Conservation (phyloP, 1,284 basidiomycete species). For the Naganishia sp. region DNA sequence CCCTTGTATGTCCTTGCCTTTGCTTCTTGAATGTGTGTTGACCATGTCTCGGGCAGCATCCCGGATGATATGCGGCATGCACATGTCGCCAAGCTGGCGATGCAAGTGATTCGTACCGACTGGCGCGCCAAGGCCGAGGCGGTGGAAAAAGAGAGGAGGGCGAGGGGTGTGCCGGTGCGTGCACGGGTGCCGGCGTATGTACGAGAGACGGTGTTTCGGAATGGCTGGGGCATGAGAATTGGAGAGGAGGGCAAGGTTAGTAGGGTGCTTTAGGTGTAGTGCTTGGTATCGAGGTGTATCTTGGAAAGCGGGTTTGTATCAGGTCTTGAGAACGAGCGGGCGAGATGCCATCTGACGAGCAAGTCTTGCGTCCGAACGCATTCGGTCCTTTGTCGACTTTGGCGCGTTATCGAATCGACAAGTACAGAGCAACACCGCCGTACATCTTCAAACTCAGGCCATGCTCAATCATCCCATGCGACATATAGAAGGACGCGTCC, state of each 20-base stretch:
- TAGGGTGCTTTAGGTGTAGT: not conserved
- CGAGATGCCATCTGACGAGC: too few relatives aligned
- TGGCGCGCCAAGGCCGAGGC: not conserved
- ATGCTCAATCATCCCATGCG: too few relatives aligned
- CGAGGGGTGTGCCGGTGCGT: not conserved
- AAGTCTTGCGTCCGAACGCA: too few relatives aligned
- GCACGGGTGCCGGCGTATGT: conserved; percentile 5
- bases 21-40: not conserved
- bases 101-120: conserved; percentile 7
- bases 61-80: conserved; percentile 22
- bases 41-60: not conserved
- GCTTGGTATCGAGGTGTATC: too few relatives aligned
- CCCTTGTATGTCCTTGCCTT: conserved; percentile 1
- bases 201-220: not conserved
- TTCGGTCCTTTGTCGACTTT: too few relatives aligned
- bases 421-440: too few relatives aligned
- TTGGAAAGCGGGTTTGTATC: too few relatives aligned
- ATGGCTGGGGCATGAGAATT: conserved; percentile 14
- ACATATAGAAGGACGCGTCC: too few relatives aligned
- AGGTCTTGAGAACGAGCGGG: too few relatives aligned
- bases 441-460: too few relatives aligned
- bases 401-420: too few relatives aligned
- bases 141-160: not conserved
- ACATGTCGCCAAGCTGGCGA: conserved; percentile 2
- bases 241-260: not conserved